phyloP scores from a whole-genome alignment of 129 eudicot species.

The Pseudognaphalium luteoalbum region DNA sequence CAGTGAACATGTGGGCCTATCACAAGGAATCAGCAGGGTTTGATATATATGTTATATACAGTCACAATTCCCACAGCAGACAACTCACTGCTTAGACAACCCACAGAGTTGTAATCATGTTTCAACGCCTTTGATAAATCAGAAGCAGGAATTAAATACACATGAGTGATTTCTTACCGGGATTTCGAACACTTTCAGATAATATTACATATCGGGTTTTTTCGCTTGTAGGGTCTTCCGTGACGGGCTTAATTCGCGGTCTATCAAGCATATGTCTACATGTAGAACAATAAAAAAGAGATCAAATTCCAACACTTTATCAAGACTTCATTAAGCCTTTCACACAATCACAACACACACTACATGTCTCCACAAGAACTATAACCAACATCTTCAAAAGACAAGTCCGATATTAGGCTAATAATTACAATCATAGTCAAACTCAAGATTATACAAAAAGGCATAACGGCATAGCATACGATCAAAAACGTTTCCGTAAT shows the following conservation, averaged over 20 bases:
- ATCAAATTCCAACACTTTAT: not conserved
- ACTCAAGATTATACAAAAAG: not conserved
- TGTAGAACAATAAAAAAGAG: conserved; percentile 9
- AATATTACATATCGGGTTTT: conserved; percentile 74
- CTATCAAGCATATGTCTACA: conserved; percentile 78
- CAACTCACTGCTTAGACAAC: not conserved
- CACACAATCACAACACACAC: not conserved
- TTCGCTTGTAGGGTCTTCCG: conserved; percentile 76
- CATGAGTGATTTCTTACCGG: conserved; percentile 45
- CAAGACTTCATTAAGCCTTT: not conserved
- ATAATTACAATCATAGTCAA: not conserved
- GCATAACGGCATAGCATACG: not conserved
- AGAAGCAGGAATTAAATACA: not conserved
- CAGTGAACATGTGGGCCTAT: not conserved
- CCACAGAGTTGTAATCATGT: not conserved
- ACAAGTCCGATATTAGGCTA: not conserved
- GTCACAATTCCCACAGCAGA: not conserved
- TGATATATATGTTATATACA: not conserved
- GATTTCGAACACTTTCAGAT: conserved; percentile 66
- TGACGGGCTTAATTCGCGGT: conserved; percentile 85
- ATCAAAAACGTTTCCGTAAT: not conserved
- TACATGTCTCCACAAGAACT: not conserved
- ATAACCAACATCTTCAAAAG: not conserved
- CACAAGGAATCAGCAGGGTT: not conserved
- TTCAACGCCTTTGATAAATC: not conserved